Base-by-base conservation (phyloP, 2,329 filamentous ascomycete genomes). In the Nannizziopsis barbatae region DNA sequence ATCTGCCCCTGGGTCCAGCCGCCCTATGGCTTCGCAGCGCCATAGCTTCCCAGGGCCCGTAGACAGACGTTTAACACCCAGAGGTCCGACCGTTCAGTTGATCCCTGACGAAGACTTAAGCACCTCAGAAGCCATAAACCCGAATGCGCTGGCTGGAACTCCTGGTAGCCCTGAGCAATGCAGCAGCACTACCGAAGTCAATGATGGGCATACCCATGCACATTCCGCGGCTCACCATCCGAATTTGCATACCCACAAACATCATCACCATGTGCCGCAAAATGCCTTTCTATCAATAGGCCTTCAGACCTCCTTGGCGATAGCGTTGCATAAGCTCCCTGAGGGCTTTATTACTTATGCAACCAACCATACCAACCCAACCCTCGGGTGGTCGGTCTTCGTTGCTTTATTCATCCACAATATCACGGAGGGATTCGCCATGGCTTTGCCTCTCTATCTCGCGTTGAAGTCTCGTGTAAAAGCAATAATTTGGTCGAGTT, bases 361-460 rank as follows among this genome's bases (percentile, higher is more conserved):
- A 8, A 95, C 92, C 8, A 98, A 96, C 66, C 92, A 98, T 62
- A 90, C 88, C 10, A 96, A 89, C 63, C 89, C 92, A 0, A 74
- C 77, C 0, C 78, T 98, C 0, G 92, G 92, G 15, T 80, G 95
- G 65, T 84, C 86, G 45, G 87, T 98, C 47, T 98, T 98, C 69
- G 78, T 96, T 65, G 90, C 92, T 0, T 76, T 98, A 6, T 95
- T 95, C 62, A 90, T 98, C 51, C 92, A 98, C 74, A 98, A 96
- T 69, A 94, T 98, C 60, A 89, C 87, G 22, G 92, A 98, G 69
- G 92, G 92, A 1, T 96, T 96, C 62, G 86, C 89, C 53, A 84
- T 98, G 76, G 87, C 88, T 0, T 71, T 98, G 0, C 92, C 92
- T 0, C 74, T 98, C 0, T 98, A 94, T 66, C 84, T 98, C 59